phyloP scores from a whole-genome alignment of 495 filamentous ascomycete genomes.

The Daldinia decipiens region DNA sequence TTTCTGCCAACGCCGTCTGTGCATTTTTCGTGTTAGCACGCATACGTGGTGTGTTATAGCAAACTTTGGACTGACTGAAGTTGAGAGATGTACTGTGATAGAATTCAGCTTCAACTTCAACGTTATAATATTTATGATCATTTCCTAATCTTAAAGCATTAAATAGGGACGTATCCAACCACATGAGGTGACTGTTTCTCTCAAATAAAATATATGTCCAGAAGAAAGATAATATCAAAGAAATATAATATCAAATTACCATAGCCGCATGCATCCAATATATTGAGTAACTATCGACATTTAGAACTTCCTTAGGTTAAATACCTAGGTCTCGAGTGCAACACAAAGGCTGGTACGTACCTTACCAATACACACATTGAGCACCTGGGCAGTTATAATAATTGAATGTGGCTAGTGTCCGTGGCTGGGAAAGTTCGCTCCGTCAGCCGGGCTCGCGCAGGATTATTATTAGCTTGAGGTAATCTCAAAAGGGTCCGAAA shows the following conservation, averaged over 20 bases:
- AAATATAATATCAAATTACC: background rate
- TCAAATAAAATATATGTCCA: background rate
- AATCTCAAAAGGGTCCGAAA: slow-evolving; percentile 41
- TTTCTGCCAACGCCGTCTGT: background rate
- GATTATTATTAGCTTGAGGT: slow-evolving; percentile 7
- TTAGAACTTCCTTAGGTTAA: too few species aligned
- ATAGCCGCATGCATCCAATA: background rate
- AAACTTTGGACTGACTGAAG: background rate
- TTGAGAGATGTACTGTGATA: too few species aligned
- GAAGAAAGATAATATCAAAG: background rate
- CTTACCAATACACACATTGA: background rate
- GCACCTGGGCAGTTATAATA: background rate
- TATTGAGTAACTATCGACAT: too few species aligned
- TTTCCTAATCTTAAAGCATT: too few species aligned
- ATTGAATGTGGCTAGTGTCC: background rate
- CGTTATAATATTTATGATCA: too few species aligned
- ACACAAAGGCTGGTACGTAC: background rate
- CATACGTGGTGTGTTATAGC: background rate
- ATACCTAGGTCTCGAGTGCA: too few species aligned
- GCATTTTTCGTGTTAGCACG: background rate
- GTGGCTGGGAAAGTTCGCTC: background rate
- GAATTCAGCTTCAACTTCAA: too few species aligned
- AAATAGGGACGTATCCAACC: background rate
- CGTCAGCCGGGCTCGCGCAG: background rate
- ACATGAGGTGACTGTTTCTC: background rate